Percentiles rank a stretch among this genome's conserved stretches.
Conservation (phyloP, 2,329 filamentous ascomycete species). For the Aureobasidium mangrovei region DNA sequence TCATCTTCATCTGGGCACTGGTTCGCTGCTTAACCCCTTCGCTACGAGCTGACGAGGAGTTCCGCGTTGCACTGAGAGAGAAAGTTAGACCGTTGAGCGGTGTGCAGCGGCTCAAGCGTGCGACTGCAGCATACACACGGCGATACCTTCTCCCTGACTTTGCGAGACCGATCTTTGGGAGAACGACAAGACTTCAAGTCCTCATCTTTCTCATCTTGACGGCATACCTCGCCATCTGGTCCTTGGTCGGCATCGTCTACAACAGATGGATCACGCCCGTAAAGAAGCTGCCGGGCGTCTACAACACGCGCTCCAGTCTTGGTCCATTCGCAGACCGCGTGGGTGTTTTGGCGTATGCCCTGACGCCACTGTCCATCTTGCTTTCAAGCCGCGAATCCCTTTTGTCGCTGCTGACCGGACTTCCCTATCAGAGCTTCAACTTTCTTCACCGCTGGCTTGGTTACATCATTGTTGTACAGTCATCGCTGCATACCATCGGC, state of each 20-base stretch:
- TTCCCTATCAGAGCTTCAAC: slow-evolving; percentile 69
- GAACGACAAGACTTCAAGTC: slow-evolving; percentile 60
- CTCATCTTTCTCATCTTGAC: slow-evolving; percentile 49
- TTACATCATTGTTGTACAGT: slow-evolving; percentile 62
- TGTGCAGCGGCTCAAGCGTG: slow-evolving; percentile 12
- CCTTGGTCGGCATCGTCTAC: slow-evolving; percentile 58
- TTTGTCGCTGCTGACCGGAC: slow-evolving; percentile 59
- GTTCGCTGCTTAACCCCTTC: slow-evolving; percentile 15
- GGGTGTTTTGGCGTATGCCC: slow-evolving; percentile 62
- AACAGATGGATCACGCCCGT: slow-evolving; percentile 62
- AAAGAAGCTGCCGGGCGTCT: slow-evolving; percentile 44
- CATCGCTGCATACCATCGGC: slow-evolving; percentile 58
- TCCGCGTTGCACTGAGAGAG: slow-evolving; percentile 21
- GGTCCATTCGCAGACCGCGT: slow-evolving; percentile 62
- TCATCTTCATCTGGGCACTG: slow-evolving; percentile 31
- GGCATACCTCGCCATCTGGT: slow-evolving; percentile 45
- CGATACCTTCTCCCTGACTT: slow-evolving; percentile 56
- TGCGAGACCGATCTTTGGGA: slow-evolving; percentile 51
- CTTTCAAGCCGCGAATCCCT: slow-evolving; percentile 60
- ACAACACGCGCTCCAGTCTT: slow-evolving; percentile 57
- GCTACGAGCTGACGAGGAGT: slow-evolving; percentile 22
- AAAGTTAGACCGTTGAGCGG: slow-evolving; percentile 33
- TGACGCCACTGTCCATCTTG: slow-evolving; percentile 61
- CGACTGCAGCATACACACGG: slow-evolving; percentile 37
- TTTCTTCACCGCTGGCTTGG: slow-evolving; percentile 71